Evolutionary conservation across 352 stramenopile genomes (phyloP).

Genomic region (Phytophthora idaei): DNA sequence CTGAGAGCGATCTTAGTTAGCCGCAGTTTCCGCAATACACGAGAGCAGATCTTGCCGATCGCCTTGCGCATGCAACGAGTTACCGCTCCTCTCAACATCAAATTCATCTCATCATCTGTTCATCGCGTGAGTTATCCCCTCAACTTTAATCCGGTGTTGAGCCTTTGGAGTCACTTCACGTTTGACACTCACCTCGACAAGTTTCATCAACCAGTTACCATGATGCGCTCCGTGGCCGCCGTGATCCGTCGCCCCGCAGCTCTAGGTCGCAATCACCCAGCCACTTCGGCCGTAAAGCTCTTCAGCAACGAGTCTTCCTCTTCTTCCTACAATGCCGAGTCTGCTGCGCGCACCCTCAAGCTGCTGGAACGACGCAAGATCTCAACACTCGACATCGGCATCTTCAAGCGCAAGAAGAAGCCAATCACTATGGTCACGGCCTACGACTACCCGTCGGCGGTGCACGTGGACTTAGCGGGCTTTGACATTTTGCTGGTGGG

Average conservation of each 20-base stretch:
- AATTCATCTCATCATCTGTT: constrained; percentile 21
- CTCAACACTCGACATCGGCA: constrained; percentile 81
- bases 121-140: constrained; percentile 4
- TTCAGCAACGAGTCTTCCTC: constrained; percentile 27
- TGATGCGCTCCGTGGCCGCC: background rate
- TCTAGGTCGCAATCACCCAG: constrained; percentile 1
- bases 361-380: constrained; percentile 87
- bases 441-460: constrained; percentile 97
- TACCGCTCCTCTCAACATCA: constrained; percentile 1
- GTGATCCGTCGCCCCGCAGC: constrained; percentile 4
- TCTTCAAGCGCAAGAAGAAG: constrained; percentile 93
- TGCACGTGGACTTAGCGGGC: constrained; percentile 97
- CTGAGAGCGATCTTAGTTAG: too few relatives aligned
- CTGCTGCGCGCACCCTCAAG: constrained; percentile 76
- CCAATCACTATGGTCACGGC: constrained; percentile 99
- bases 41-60: too few relatives aligned
- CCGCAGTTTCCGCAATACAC: too few relatives aligned
- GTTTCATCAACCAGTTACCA: background rate
- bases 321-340: constrained; percentile 49
- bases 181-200: background rate
- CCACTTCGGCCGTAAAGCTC: background rate
- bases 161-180: background rate
- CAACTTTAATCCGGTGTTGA: constrained; percentile 7
- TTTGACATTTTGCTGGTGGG: constrained; percentile 98
- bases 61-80: background rate